Evolutionary conservation across 2,329 filamentous ascomycete species (phyloP).

Genomic region (Arthroderma sp.): DNA sequence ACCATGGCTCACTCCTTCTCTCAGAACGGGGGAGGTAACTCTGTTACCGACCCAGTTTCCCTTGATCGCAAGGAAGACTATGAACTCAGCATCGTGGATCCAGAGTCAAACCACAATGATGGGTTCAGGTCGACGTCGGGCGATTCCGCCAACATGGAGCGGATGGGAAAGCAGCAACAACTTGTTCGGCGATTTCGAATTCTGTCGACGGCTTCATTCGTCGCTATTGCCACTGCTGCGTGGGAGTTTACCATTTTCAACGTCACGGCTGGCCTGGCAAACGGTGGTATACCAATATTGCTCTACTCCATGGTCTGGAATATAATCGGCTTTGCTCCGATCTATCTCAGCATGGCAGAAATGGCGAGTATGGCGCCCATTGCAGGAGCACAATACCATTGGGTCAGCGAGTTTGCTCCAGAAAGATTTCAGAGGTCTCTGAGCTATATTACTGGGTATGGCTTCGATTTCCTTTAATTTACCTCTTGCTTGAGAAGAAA

Average conservation of each 20-base stretch:
- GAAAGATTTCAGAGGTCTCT: constrained; percentile 19
- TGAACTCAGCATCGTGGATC: not conserved
- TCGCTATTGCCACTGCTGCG: constrained; percentile 5
- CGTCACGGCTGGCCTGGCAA: constrained; percentile 4
- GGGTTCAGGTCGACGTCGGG: constrained; percentile 5
- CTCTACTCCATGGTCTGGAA: constrained; percentile 9
- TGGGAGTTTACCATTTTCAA: constrained; percentile 8
- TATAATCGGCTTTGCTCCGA: constrained; percentile 8
- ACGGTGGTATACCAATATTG: constrained; percentile 8
- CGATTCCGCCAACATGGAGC: constrained; percentile 8
- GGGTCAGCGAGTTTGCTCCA: constrained; percentile 24
- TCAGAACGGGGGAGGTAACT: too few relatives aligned
- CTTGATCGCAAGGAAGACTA: too few relatives aligned
- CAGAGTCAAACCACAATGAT: constrained; percentile 3
- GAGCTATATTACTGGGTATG: constrained; percentile 20
- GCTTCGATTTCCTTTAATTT: not conserved
- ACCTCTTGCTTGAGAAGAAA: not conserved
- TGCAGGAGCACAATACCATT: constrained; percentile 28
- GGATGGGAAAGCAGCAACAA: constrained; percentile 11
- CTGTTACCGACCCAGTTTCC: too few relatives aligned
- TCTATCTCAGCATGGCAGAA: constrained; percentile 9
- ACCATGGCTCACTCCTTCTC: too few relatives aligned
- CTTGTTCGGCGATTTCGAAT: constrained; percentile 8
- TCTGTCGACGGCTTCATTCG: constrained; percentile 9
- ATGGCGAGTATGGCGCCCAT: constrained; percentile 17